Evolutionary conservation across 495 filamentous ascomycete genomes (phyloP), one percentile per base, ranked within the genome.

Genomic region (Daldinia loculata): DNA sequence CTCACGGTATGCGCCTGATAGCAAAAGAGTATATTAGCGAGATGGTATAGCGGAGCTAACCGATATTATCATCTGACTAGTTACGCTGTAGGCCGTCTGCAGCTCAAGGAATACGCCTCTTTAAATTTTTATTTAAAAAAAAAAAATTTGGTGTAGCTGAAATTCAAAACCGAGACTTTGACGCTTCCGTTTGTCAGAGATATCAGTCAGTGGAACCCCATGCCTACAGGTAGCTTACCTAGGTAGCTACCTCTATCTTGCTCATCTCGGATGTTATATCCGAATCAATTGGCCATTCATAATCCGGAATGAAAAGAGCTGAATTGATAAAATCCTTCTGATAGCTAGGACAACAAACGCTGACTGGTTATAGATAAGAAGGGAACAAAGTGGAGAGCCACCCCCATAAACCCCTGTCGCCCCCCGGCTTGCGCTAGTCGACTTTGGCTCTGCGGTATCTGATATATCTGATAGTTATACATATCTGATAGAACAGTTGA

Each of bases 351-450:
- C 17, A n/a, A 51, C 22, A 56, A 65, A 27, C 17, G 39, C 48
- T 72, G 61, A 72, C 43, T 72, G 70, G 70, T 27, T 48, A 27
- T 36, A 72, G 70, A 72, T 72, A 72, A 72, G 61, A 14, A n/a
- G 12, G 30, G 26, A 38, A 39, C n/a, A 56, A 19, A 22, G 63
- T 66, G 62, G 69, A 63, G 56, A 71, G 55, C 2, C 0, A 39
- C 62, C 34, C 38, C 4, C 15, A 29, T 14, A 24, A 24, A 9
- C 50, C 36, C 62, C 56, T 56, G 24, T 58, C 22, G 50, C 41
- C 48, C 52, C 63, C 63, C 39, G 50, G 29, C 17, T 15, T 11
- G 43, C 62, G 24, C 68, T 62, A 66, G 62, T 55, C 39, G 15
- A 32, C 39, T 52, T 71, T 19, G 27, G 50, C 26, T 53, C 32